These are phyloP conservation scores for Rosa rugosa DNA, from an alignment of 306 rosid species.

Conservation along the genomic window DNA sequence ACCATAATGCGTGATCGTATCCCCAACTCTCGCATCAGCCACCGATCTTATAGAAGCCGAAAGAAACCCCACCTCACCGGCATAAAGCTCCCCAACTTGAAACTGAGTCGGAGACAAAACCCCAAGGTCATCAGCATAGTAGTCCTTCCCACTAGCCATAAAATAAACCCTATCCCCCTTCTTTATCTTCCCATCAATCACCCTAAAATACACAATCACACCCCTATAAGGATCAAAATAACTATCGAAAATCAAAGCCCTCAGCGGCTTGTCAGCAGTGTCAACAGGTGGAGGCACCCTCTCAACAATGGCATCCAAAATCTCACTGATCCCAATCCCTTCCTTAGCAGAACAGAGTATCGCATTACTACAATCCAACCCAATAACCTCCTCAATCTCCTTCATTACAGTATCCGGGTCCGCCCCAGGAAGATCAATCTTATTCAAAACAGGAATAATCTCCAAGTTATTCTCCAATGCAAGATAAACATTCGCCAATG, in stretches of 20 bases:
- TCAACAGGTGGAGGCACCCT: conserved; percentile 79
- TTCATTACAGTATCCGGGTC: conserved; percentile 76
- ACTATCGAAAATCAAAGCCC: conserved; percentile 93
- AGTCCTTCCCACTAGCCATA: conserved; percentile 93
- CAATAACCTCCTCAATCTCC: conserved; percentile 94
- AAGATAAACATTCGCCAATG: conserved; percentile 89
- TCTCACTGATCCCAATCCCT: conserved; percentile 81
- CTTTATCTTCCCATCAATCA: conserved; percentile 84
- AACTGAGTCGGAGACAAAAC: conserved; percentile 86
- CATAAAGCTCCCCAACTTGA: conserved; percentile 68
- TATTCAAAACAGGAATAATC: conserved; percentile 85
- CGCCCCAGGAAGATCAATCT: conserved; percentile 97
- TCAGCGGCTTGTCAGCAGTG: conserved; percentile 60
- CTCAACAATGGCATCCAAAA: conserved; percentile 71
- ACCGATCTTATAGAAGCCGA: conserved; percentile 96
- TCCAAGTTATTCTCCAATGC: conserved; percentile 87
- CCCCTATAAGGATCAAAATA: conserved; percentile 95
- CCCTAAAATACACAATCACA: conserved; percentile 85
- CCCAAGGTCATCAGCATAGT: conserved; percentile 91
- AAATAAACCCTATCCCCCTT: conserved; percentile 87
- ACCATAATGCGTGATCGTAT: conserved; percentile 65
- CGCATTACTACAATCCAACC: conserved; percentile 85
- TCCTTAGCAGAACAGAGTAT: conserved; percentile 95
- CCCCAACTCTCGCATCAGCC: conserved; percentile 97
- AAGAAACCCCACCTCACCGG: conserved; percentile 96